Conservation (phyloP, 768 basidiomycete species). For the Infundibulicybe gibba region DNA sequence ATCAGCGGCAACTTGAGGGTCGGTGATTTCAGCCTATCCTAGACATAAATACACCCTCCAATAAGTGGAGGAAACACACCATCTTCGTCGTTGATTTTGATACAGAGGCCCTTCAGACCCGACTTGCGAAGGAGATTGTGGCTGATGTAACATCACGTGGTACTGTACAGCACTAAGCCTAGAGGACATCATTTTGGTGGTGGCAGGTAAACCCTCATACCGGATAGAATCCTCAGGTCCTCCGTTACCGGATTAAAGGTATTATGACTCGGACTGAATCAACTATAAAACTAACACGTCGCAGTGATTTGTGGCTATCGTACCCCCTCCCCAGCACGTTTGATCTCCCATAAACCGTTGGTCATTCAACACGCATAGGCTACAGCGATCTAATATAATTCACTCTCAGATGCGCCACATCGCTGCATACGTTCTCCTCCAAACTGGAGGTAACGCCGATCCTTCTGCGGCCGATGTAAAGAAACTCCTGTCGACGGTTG, state of each 20-base stretch:
- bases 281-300: neutral
- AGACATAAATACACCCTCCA: neutral
- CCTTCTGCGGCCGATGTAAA: slow-evolving; percentile 87
- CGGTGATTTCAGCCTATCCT: slow-evolving; percentile 82
- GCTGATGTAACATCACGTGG: slow-evolving; percentile 40
- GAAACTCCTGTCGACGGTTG: slow-evolving; percentile 80
- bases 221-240: slow-evolving; percentile 94
- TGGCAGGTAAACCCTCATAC: slow-evolving; percentile 31
- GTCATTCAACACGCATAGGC: neutral
- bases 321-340: slow-evolving; percentile 26
- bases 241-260: slow-evolving; percentile 90
- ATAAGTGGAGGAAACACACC: slow-evolving; percentile 20
- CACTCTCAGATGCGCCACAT: slow-evolving; percentile 76
- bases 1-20: slow-evolving; percentile 91
- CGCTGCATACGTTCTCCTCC: slow-evolving; percentile 97
- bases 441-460: slow-evolving; percentile 85
- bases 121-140: slow-evolving; percentile 33
- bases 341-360: slow-evolving; percentile 15
- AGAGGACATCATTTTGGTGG: slow-evolving; percentile 19
- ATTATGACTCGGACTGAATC: slow-evolving; percentile 5
- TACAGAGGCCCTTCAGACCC: slow-evolving; percentile 29
- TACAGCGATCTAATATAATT: neutral
- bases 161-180: slow-evolving; percentile 57
- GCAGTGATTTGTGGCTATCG: slow-evolving; percentile 94
- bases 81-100: slow-evolving; percentile 37